Evolutionary conservation across 192 early-diverging fungal genomes (phyloP).

Genomic region (Entomortierella beljakovae): DNA sequence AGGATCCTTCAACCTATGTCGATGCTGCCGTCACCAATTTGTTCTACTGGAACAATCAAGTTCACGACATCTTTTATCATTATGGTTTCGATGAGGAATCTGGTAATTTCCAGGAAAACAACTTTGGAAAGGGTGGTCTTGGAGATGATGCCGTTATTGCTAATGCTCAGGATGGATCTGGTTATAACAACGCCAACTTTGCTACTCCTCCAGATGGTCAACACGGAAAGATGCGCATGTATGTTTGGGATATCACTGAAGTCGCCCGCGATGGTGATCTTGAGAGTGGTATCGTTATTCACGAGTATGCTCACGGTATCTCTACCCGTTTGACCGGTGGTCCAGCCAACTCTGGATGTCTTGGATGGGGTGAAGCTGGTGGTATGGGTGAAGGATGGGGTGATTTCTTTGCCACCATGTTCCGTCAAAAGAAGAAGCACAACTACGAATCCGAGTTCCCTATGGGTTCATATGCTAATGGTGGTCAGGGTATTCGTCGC

Average conservation of each 20-base stretch:
- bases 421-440: conserved; percentile 72
- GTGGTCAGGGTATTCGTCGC: conserved; percentile 85
- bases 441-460: conserved; percentile 71
- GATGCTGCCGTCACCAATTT: conserved; percentile 89
- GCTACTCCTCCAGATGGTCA: conserved; percentile 95
- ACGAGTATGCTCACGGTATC: conserved; percentile 97
- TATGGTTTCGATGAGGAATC: conserved; percentile 94
- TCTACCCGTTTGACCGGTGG: conserved; percentile 95
- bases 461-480: conserved; percentile 89
- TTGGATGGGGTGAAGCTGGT: conserved; percentile 89
- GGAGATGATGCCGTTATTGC: conserved; percentile 89
- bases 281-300: conserved; percentile 92
- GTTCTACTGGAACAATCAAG: conserved; percentile 92
- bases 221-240: conserved; percentile 95
- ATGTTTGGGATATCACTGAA: conserved; percentile 83
- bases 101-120: conserved; percentile 96
- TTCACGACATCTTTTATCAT: conserved; percentile 90
- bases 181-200: conserved; percentile 95
- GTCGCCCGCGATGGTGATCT: conserved; percentile 89
- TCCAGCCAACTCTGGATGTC: conserved; percentile 88
- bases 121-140: conserved; percentile 78
- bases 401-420: conserved; percentile 88
- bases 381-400: conserved; percentile 98
- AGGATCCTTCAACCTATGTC: conserved; percentile 75
- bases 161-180: conserved; percentile 92